Base-by-base conservation (phyloP, 2,329 filamentous ascomycete genomes). In the Paecilomyces fulvus region DNA sequence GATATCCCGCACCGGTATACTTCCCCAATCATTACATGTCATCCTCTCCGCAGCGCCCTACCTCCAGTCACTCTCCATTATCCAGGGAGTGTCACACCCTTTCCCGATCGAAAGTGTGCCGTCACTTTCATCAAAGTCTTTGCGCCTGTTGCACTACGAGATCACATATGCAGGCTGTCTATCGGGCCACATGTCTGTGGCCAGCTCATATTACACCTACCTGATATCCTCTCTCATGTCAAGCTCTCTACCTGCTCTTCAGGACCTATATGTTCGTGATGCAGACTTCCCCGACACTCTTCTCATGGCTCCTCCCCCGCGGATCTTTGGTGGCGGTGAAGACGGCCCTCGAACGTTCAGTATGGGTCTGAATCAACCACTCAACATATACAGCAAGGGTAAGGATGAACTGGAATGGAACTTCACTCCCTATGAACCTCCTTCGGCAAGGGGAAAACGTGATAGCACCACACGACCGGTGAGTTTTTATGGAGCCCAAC, bases 191-290 rank as follows among this genome's bases (percentile, higher is more conserved):
- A 77, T 79, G 52, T 73, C 77, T 0, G 77, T 80, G 1, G 74
- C 78, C 6, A 73, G 76, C 23, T 81, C 80, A 17, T 95, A 96
- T 75, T 95, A 96, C 72, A 83, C 84, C 59, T 96, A 96, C 72
- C 83, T 97, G 20, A 86, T 90, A 25, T 83, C 83, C n/a, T 95
- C 90, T 0, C 82, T 97, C 30, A 83, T 94, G 58, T 82, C 84
- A 14, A 87, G 87, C 59, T 82, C 84, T 7, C 80, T 97, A 7
- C 90, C 91, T 1, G 82, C 81, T 33, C 79, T 97, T 8, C 80
- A 80, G 33, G 83, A 86, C 21, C 81, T 97, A 7, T 96, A 95
- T 69, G 92, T 96, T 17, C 87, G 90, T 53, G 91, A 96, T 65
- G 83, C 87, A 25, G 80, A 83, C 52, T 96, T 97, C 68, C 86